These are phyloP conservation scores for Colletotrichum abscissum DNA, from an alignment of 2,329 filamentous ascomycete genomes.

Conservation along the genomic window DNA sequence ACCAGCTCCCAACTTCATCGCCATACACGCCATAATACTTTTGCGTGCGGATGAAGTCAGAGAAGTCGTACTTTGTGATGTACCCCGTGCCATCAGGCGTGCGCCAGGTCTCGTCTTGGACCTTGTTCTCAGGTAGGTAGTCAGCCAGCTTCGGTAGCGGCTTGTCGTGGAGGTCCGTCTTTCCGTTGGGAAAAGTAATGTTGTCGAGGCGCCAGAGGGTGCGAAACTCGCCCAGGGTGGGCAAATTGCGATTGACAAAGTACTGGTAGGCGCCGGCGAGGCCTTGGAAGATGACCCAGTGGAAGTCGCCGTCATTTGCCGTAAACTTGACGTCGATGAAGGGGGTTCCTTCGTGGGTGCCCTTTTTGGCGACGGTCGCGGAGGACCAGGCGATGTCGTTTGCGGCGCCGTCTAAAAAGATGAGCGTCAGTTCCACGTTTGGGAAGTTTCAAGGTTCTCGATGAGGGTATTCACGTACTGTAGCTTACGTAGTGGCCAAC, in stretches of 20 bases:
- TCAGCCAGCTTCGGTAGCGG: conserved; percentile 55
- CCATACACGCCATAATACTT: conserved; percentile 64
- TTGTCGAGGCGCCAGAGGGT: conserved; percentile 63
- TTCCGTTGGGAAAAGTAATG: conserved; percentile 56
- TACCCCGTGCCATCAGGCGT: conserved; percentile 47
- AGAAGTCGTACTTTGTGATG: conserved; percentile 63
- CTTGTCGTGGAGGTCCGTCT: conserved; percentile 57
- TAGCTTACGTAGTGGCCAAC: conserved; percentile 46
- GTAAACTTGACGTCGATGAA: conserved; percentile 61
- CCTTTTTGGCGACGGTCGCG: conserved; percentile 51
- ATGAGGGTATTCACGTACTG: conserved; percentile 37
- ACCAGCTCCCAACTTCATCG: conserved; percentile 60
- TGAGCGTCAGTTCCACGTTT: not conserved
- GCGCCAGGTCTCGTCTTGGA: conserved; percentile 66
- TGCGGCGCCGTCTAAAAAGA: conserved; percentile 54
- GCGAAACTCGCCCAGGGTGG: conserved; percentile 60
- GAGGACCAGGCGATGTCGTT: conserved; percentile 60
- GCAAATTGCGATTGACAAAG: conserved; percentile 61
- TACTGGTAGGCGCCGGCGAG: conserved; percentile 66
- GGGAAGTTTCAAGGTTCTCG: no score
- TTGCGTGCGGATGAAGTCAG: conserved; percentile 44
- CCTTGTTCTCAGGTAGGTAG: conserved; percentile 56
- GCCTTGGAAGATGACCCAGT: conserved; percentile 62
- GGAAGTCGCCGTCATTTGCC: conserved; percentile 59
- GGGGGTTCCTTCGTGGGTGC: conserved; percentile 46